A percentile compares a stretch with the other conserved stretches of the same genome.
Evolutionary conservation across 176 grass and related monocot species (phyloP).

Genomic region (Oryza punctata): DNA sequence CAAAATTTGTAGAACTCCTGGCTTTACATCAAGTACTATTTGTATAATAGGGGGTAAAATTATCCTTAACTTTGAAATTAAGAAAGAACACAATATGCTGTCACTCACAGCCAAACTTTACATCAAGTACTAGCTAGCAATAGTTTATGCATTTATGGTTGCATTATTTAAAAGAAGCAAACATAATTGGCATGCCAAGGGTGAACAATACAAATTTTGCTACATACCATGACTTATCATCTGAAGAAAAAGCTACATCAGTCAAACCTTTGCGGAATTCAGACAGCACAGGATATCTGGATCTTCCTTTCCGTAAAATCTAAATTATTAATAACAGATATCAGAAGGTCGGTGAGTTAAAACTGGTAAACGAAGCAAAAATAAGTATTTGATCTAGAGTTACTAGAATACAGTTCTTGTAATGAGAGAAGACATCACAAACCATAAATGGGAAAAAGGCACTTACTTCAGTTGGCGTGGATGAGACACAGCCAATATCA

Average conservation of each 20-base stretch:
- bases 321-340: slow-evolving; percentile 35
- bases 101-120: slow-evolving; percentile 8
- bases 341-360: not conserved
- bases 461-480: slow-evolving; percentile 78
- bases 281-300: slow-evolving; percentile 55
- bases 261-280: slow-evolving; percentile 57
- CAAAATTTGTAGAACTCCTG: slow-evolving; percentile 6
- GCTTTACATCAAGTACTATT: not conserved
- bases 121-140: slow-evolving; percentile 13
- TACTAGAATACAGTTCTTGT: slow-evolving; percentile 20
- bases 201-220: slow-evolving; percentile 25
- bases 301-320: slow-evolving; percentile 76
- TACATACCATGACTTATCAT: slow-evolving; percentile 75
- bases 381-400: not conserved
- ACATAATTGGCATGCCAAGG: not conserved
- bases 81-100: not conserved
- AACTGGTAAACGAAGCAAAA: not conserved
- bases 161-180: not conserved
- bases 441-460: not conserved
- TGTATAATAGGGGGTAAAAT: not conserved
- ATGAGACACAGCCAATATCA: slow-evolving; percentile 81
- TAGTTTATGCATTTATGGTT: slow-evolving; percentile 25
- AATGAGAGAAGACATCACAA: slow-evolving; percentile 1
- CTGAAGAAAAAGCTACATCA: slow-evolving; percentile 74
- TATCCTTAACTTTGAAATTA: not conserved